Conservation (phyloP, 2,329 filamentous ascomycete species). For the Arthroderma sp. region DNA sequence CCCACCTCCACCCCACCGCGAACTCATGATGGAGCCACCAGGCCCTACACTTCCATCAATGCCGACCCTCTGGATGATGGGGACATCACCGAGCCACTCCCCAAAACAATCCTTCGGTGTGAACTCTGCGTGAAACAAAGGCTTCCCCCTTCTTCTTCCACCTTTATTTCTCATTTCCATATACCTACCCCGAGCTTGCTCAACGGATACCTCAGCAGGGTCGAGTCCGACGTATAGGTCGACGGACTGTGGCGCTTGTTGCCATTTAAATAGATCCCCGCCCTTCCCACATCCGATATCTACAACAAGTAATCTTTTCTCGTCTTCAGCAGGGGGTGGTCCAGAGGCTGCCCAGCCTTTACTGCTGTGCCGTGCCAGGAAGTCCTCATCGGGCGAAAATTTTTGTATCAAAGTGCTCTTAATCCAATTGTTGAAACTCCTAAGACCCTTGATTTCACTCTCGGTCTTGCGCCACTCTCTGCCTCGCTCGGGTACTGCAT, state of each 20-base stretch:
- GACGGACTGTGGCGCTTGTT: conserved; percentile 81
- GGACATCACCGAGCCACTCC: conserved; percentile 66
- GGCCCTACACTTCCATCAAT: conserved; percentile 61
- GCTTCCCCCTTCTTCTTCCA: conserved; percentile 35
- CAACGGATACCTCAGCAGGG: conserved; percentile 81
- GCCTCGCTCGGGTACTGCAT: conserved; percentile 83
- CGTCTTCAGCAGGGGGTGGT: conserved; percentile 14
- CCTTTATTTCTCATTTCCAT: conserved; percentile 50
- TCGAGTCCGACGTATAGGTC: conserved; percentile 89
- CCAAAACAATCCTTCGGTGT: conserved; percentile 86
- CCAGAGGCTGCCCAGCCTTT: conserved; percentile 32
- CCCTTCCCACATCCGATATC: conserved; percentile 97
- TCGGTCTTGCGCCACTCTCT: conserved; percentile 90
- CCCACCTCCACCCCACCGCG: conserved; percentile 58
- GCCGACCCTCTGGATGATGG: conserved; percentile 72
- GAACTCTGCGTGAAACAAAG: conserved; percentile 75
- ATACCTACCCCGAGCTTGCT: conserved; percentile 79
- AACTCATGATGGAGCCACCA: conserved; percentile 37
- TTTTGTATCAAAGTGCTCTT: conserved; percentile 97
- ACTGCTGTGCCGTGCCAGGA: conserved; percentile 36
- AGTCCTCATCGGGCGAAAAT: conserved; percentile 72
- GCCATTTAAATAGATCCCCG: conserved; percentile 91
- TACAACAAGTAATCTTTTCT: conserved; percentile 60
- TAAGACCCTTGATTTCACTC: conserved; percentile 84
- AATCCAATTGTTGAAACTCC: conserved; percentile 97